Base-by-base conservation (phyloP, 805 yeast species). In the Teunomyces aglyptinius region DNA sequence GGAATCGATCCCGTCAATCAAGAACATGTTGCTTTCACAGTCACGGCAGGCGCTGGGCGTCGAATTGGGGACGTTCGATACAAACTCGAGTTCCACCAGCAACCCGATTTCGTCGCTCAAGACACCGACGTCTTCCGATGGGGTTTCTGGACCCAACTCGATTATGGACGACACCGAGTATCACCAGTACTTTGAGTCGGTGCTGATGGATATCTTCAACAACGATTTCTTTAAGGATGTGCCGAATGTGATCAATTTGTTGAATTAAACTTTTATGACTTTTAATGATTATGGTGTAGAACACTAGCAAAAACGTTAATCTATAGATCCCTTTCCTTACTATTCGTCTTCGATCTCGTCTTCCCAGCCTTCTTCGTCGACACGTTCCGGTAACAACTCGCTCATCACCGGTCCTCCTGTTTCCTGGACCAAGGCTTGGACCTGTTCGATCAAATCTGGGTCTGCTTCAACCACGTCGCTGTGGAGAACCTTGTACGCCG, bases 381-480 rank as follows among this genome's bases (percentile, higher is more conserved):
- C 68, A 16, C 50, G 48, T 50, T 58, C 62, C 12, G 75, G 77
- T 43, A 68, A 53, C 46, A 67, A 58, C 42, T 64, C 70, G 45
- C 64, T 67, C 80, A 72, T 65, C 19, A 73, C 56, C 1, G 80
- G 80, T 8, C 89, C 90, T 2, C 92, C 95, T 32, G 86, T 63
- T 48, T 75, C 79, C 3, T 63, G 52, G 47, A 83, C 64, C 50
- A 86, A 60, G 8, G 64, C 75, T 20, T 64, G 60, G 1, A 85
- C 77, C 43, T 86, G 86, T 10, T 68, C 70, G 6, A 66, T 61
- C 47, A 89, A 60, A 58, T 86, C 95, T 5, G 74, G 75, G 45
- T 85, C 86, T 12, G 80, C 68, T 7, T 78, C 81, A 19, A 57
- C 67, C 4, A 60, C 63, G 42, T 65, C 68, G 50, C 67, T 50